Percentiles rank a stretch among this genome's conserved stretches.
phyloP scores from a whole-genome alignment of 768 basidiomycete species.

The Trametopsis cervina region DNA sequence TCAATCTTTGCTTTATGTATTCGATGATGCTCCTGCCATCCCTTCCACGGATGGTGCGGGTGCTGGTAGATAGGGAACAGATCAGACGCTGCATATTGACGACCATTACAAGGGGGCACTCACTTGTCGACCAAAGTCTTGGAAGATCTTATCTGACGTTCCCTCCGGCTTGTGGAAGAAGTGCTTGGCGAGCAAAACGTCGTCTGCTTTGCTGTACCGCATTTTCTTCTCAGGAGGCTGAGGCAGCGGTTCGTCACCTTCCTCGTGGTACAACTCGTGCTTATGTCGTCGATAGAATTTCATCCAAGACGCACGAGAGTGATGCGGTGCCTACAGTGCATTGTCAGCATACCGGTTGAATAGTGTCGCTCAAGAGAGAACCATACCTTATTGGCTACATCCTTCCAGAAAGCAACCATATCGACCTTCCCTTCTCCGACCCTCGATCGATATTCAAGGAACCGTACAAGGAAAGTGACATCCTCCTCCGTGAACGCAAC shows the following conservation, averaged over 20 bases:
- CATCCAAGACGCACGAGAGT: conserved; percentile 92
- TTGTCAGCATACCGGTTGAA: background rate
- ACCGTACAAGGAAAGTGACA: conserved; percentile 66
- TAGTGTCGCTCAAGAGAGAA: conserved; percentile 12
- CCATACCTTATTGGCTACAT: conserved; percentile 58
- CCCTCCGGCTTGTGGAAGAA: conserved; percentile 71
- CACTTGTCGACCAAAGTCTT: conserved; percentile 68
- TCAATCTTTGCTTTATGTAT: conserved; percentile 86
- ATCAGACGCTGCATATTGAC: too few relatives aligned
- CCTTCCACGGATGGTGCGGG: conserved; percentile 90
- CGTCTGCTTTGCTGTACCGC: conserved; percentile 77
- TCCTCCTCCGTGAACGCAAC: conserved; percentile 87
- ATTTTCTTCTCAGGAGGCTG: conserved; percentile 81
- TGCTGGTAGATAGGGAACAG: conserved; percentile 56
- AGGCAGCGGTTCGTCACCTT: conserved; percentile 65
- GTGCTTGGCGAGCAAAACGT: conserved; percentile 70
- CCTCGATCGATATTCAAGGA: conserved; percentile 46
- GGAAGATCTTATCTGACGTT: conserved; percentile 80
- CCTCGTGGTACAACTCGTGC: conserved; percentile 65
- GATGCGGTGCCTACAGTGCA: conserved; percentile 64
- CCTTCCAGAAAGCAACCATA: conserved; percentile 79
- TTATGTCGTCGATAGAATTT: conserved; percentile 88
- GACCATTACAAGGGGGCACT: conserved; percentile 23
- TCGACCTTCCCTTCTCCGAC: conserved; percentile 50
- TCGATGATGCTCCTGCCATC: conserved; percentile 89